These are phyloP conservation scores for Xylariaceae sp. DNA, from an alignment of 2,329 filamentous ascomycete species.

Conservation along the genomic window DNA sequence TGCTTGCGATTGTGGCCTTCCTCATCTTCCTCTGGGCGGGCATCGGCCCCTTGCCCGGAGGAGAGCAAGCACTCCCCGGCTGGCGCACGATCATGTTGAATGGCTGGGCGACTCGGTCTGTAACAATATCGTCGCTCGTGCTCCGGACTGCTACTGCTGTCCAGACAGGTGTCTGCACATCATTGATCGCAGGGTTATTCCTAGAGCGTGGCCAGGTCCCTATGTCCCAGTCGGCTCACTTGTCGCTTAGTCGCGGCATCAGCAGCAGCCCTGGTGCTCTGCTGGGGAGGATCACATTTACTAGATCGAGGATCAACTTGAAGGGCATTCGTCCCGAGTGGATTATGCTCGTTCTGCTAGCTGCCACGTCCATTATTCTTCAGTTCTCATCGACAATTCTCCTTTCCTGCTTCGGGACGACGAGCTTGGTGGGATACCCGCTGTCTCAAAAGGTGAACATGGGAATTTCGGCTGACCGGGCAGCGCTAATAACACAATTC, in stretches of 20 bases:
- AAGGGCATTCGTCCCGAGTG: background rate
- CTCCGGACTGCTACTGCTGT: background rate
- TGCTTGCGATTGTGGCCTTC: background rate
- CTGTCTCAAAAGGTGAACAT: background rate
- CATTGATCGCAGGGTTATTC: constrained; percentile 11
- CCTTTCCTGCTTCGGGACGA: constrained; percentile 8
- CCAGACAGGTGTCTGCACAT: constrained; percentile 13
- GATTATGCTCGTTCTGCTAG: constrained; percentile 6
- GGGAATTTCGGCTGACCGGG: background rate
- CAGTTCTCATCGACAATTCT: constrained; percentile 21
- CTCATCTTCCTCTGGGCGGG: constrained; percentile 18
- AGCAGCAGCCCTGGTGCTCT: background rate
- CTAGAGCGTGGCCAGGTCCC: background rate
- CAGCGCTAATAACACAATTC: background rate
- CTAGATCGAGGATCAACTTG: background rate
- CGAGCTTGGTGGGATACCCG: background rate
- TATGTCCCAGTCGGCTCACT: background rate
- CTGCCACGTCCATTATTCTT: background rate
- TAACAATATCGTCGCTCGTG: constrained; percentile 7
- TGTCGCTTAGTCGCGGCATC: constrained; percentile 3
- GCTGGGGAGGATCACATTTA: background rate
- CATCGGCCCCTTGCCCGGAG: background rate
- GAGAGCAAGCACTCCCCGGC: background rate
- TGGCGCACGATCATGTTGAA: constrained; percentile 12
- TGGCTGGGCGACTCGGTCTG: constrained; percentile 8